Percentiles rank a stretch among this genome's conserved stretches.
Evolutionary conservation across 176 grass and related monocot species (phyloP).

Genomic region (Oryza meridionalis): DNA sequence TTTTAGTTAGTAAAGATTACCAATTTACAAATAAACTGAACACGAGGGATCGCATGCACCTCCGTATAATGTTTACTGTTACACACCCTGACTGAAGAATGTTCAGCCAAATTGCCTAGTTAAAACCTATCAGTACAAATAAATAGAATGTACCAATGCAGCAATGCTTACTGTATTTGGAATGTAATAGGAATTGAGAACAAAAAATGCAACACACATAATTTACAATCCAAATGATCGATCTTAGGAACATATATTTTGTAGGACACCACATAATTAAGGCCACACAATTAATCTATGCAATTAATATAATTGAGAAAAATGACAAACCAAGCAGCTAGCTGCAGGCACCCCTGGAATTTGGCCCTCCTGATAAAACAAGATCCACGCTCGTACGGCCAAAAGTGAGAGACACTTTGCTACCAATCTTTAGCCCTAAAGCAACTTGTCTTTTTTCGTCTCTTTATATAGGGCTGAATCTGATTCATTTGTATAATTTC

Average conservation of each 20-base stretch:
- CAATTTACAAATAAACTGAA: too few relatives aligned
- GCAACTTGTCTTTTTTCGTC: conserved; percentile 47
- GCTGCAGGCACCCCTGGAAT: not conserved
- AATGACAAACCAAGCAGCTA: not conserved
- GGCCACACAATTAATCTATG: not conserved
- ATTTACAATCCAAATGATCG: not conserved
- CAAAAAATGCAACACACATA: not conserved
- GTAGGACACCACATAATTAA: not conserved
- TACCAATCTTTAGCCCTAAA: conserved; percentile 39
- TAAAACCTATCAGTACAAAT: not conserved
- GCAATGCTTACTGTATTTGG: not conserved
- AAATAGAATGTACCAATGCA: not conserved
- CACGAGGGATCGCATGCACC: too few relatives aligned
- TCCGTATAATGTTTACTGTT: too few relatives aligned
- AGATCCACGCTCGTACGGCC: conserved; percentile 34
- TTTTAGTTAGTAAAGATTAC: too few relatives aligned
- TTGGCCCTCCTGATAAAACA: conserved; percentile 1
- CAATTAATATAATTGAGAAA: not conserved
- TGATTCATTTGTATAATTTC: conserved; percentile 46
- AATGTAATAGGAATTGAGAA: not conserved
- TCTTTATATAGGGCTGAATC: conserved; percentile 42
- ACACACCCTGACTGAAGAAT: too few relatives aligned
- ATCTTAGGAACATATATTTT: not conserved
- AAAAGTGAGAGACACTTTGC: conserved; percentile 4
- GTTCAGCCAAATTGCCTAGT: too few relatives aligned